Conservation (phyloP, 2,329 filamentous ascomycete genomes). For the Xylaria sp. region DNA sequence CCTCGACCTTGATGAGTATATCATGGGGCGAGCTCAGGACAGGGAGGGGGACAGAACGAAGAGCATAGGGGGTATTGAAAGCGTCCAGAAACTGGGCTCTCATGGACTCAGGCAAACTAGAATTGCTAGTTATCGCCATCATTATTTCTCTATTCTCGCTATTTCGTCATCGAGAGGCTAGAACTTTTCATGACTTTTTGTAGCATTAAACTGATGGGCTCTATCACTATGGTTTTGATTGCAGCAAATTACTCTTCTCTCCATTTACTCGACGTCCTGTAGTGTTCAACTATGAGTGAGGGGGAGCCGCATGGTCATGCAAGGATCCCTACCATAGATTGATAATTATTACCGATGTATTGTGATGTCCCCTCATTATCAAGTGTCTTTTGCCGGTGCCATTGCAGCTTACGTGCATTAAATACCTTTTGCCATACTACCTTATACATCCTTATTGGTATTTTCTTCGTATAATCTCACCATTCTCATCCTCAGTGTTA, state of each 20-base stretch:
- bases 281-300: not conserved
- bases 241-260: not conserved
- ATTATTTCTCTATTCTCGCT: not conserved
- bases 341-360: conserved; percentile 17
- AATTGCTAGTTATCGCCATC: conserved; percentile 14
- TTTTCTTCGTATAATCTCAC: too few relatives aligned
- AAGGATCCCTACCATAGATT: not conserved
- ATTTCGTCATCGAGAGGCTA: not conserved
- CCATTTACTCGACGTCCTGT: not conserved
- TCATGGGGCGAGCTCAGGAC: conserved; percentile 49
- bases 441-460: not conserved
- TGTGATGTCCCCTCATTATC: not conserved
- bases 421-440: not conserved
- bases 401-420: not conserved
- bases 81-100: conserved; percentile 54
- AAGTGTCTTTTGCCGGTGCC: conserved; percentile 20
- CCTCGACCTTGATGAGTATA: conserved; percentile 57
- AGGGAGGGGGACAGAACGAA: conserved; percentile 52
- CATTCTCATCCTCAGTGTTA: not conserved
- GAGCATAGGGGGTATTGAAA: conserved; percentile 54
- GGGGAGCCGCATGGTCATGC: not conserved
- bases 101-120: conserved; percentile 46
- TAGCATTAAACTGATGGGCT: not conserved
- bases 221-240: not conserved
- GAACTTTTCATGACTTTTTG: too few relatives aligned